Evolutionary conservation across 352 stramenopile genomes (phyloP).

Genomic region (Aphanomyces invadans): DNA sequence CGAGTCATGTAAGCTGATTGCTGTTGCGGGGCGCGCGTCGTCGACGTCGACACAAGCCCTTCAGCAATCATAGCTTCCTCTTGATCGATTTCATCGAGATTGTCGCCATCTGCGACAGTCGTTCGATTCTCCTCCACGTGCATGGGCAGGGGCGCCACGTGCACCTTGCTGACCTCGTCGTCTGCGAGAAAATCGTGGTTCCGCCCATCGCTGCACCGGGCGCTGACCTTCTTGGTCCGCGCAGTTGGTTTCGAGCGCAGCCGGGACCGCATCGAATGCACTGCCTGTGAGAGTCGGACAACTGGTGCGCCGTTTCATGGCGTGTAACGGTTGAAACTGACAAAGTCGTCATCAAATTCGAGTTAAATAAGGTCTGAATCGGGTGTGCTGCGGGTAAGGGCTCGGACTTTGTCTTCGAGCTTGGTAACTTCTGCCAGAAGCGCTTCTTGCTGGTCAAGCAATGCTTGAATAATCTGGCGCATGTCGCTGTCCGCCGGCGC

Average conservation of each 20-base stretch:
- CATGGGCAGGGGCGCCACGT: neutral
- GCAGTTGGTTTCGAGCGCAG: neutral
- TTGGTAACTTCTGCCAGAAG: neutral
- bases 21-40: neutral
- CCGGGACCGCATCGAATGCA: neutral
- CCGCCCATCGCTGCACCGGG: neutral
- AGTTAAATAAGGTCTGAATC: too few species aligned
- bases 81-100: neutral
- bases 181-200: neutral
- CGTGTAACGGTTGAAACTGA: neutral
- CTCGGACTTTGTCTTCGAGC: neutral
- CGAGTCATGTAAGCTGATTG: conserved; percentile 65
- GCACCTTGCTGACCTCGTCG: neutral
- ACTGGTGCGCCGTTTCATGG: too few species aligned
- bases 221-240: neutral
- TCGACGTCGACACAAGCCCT: neutral
- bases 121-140: neutral
- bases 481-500: neutral
- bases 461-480: conserved; percentile 2
- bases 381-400: neutral
- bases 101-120: neutral
- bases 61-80: neutral
- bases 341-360: neutral
- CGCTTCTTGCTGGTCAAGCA: conserved; percentile 18
- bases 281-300: too few species aligned